Evolutionary conservation across 2,329 filamentous ascomycete genomes (phyloP).

Genomic region (Aspergillus caelatus): DNA sequence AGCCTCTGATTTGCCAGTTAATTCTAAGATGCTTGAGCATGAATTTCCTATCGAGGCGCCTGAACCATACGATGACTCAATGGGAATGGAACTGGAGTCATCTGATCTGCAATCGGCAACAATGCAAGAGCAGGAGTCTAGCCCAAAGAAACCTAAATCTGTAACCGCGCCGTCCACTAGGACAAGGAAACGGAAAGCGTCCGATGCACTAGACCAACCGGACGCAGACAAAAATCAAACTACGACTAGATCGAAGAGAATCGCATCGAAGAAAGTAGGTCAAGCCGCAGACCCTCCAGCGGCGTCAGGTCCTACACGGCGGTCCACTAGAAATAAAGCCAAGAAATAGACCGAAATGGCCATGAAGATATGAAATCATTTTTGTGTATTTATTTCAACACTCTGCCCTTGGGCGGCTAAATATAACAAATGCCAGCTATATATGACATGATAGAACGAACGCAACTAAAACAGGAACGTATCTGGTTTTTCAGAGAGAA

Average conservation of each 20-base stretch:
- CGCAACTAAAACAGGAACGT: background rate
- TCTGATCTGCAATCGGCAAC: background rate
- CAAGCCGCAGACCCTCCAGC: constrained; percentile 9
- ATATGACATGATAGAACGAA: background rate
- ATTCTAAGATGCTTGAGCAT: constrained; percentile 13
- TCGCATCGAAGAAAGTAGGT: constrained; percentile 26
- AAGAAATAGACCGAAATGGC: constrained; percentile 17
- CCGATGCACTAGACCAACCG: constrained; percentile 13
- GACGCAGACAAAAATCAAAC: constrained; percentile 1
- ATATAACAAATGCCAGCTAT: constrained; percentile 5
- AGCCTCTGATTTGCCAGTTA: constrained; percentile 8
- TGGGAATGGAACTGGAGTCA: constrained; percentile 2
- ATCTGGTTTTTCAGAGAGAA: background rate
- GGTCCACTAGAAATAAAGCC: constrained; percentile 34
- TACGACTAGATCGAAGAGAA: constrained; percentile 25
- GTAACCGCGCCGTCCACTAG: constrained; percentile 6
- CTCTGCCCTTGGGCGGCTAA: constrained; percentile 3
- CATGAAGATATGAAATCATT: constrained; percentile 19
- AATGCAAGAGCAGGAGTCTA: background rate
- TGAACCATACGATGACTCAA: constrained; percentile 7
- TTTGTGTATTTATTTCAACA: constrained; percentile 9
- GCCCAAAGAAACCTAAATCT: background rate
- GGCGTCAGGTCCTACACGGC: constrained; percentile 27
- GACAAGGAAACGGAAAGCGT: constrained; percentile 28
- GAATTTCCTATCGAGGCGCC: constrained; percentile 11